Evolutionary conservation across 805 yeast species (phyloP).

Genomic region (Ogataea minuta): DNA sequence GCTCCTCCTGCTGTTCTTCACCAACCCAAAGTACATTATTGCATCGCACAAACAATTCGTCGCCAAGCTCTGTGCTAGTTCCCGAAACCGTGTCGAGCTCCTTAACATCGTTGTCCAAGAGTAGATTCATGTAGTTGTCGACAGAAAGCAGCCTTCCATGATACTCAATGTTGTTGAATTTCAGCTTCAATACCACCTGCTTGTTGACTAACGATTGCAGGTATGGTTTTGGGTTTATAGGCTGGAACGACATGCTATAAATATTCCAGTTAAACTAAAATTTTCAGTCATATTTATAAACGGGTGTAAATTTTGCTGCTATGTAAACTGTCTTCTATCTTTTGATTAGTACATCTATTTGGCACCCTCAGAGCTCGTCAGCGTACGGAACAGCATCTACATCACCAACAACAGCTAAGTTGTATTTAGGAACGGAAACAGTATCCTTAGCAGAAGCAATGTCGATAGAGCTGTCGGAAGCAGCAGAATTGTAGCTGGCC

Average conservation of each 20-base stretch:
- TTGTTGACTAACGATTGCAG: constrained; percentile 71
- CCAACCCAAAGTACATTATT: constrained; percentile 83
- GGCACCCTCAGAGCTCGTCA: constrained; percentile 68
- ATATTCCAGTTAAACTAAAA: background rate
- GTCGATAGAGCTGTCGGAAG: constrained; percentile 39
- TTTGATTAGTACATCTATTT: constrained; percentile 15
- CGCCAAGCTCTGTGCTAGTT: constrained; percentile 26
- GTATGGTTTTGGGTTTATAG: constrained; percentile 89
- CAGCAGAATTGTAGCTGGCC: constrained; percentile 43
- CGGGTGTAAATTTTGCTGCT: constrained; percentile 10
- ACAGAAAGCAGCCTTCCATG: constrained; percentile 73
- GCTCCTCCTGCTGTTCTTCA: constrained; percentile 39
- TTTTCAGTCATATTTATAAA: constrained; percentile 8
- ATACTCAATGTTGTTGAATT: constrained; percentile 90
- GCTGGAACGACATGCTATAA: constrained; percentile 44
- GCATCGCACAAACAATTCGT: constrained; percentile 82
- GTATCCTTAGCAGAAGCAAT: constrained; percentile 36
- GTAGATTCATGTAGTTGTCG: constrained; percentile 91
- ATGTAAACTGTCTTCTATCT: constrained; percentile 13
- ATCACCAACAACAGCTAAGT: constrained; percentile 89
- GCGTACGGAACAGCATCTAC: constrained; percentile 81
- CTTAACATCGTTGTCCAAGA: constrained; percentile 54
- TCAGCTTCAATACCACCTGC: constrained; percentile 72
- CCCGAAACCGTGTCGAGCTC: constrained; percentile 46
- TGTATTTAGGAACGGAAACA: constrained; percentile 54